Base-by-base conservation (phyloP, 1,284 basidiomycete species). In the Marasmius tenuissimus region DNA sequence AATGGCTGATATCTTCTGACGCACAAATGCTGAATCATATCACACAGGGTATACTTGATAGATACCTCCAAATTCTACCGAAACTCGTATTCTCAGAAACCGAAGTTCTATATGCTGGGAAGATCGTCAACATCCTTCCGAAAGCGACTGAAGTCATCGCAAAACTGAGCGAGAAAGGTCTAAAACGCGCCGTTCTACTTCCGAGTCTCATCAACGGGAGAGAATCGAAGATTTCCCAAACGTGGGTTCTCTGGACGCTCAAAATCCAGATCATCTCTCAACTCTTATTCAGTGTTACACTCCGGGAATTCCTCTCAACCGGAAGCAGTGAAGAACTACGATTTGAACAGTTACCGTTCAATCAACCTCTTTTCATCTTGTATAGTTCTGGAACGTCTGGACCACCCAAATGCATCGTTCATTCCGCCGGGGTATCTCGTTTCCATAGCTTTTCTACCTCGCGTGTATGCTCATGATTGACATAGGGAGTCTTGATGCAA, bases 321-420 rank as follows among this genome's bases (percentile, higher is more conserved):
- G 81, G 77, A 9, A 81, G 84, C 61, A 74, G 76, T 42, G 74
- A 77, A 8, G 76, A 78, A 51, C 75, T 91, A 40, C 72, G 69
- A 3, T 90, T 89, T 66, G 85, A 87, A 68, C 88, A 93, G 69
- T 78, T 93, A 4, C 89, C 90, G 4, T 96, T 96, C 74, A 86
- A 85, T 67, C 91, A 94, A 47, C 94, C 94, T 1, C 77, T 95
- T 38, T 96, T 88, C 78, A 94, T 96, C 61, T 74, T 96, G 10
- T 96, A 95, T 74, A 93, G 89, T 33, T 93, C 89, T 27, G 94
- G 94, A 10, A 96, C 94, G 0, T 93, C 91, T 7, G 94, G 94
- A 42, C 84, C 86, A 40, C 88, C 88, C 0, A 94, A 94, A 75
- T 92, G 92, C 63, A 94, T 94, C 61, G 86, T 92, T 4, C 94